A percentile compares a stretch with the other conserved stretches of the same genome.
These are phyloP conservation scores for Penicillium fuscoglaucum DNA, from an alignment of 2,329 filamentous ascomycete genomes.

Conservation along the genomic window DNA sequence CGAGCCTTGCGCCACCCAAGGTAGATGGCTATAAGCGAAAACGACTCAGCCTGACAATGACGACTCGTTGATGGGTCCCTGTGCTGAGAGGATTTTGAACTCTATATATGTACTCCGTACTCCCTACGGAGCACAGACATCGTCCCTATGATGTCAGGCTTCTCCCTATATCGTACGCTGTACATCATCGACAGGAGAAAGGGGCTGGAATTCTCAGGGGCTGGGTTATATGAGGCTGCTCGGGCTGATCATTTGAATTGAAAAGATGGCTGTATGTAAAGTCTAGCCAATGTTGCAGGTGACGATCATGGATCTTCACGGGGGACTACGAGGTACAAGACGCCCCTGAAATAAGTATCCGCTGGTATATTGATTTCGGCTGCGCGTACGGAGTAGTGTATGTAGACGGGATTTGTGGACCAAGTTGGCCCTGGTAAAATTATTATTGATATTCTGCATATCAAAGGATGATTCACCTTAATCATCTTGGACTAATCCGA, in stretches of 20 bases:
- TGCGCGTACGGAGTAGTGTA: background rate
- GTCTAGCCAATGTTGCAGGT: background rate
- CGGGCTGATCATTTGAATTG: background rate
- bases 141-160: background rate
- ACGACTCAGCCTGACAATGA: no score
- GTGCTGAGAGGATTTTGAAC: background rate
- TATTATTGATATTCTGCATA: background rate
- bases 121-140: background rate
- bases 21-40: background rate
- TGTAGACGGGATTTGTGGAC: background rate
- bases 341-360: background rate
- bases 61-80: no score
- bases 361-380: background rate
- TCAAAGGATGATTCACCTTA: background rate
- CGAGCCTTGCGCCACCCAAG: background rate
- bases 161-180: background rate
- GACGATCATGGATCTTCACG: background rate
- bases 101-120: background rate
- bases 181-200: background rate
- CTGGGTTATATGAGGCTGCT: background rate
- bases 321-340: background rate
- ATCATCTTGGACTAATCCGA: background rate
- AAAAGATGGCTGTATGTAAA: background rate
- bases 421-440: background rate
- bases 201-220: constrained; percentile 6